These are phyloP conservation scores for Abortiporus biennis DNA, from an alignment of 1,284 basidiomycete genomes.

Conservation along the genomic window DNA sequence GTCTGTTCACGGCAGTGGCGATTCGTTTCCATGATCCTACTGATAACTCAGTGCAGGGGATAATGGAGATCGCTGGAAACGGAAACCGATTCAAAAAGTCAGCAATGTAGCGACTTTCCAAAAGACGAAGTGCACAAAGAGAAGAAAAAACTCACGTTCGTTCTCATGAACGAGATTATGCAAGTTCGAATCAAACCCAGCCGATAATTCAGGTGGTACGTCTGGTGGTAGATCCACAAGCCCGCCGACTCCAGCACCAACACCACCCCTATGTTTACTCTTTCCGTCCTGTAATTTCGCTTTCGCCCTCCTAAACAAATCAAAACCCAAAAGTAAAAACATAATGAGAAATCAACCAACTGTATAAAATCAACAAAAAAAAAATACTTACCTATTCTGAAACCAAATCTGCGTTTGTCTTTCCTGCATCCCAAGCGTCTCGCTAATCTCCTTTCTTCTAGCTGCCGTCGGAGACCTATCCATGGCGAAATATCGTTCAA, in stretches of 20 bases:
- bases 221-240: constrained; percentile 34
- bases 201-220: constrained; percentile 44
- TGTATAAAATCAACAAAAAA: constrained; percentile 1
- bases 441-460: constrained; percentile 66
- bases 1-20: constrained; percentile 42
- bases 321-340: background rate
- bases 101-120: background rate
- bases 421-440: constrained; percentile 74
- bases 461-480: constrained; percentile 69
- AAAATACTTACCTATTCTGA: constrained; percentile 61
- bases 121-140: constrained; percentile 11
- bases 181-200: constrained; percentile 52
- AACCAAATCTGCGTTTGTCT: constrained; percentile 86
- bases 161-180: constrained; percentile 66
- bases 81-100: constrained; percentile 2
- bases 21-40: constrained; percentile 76
- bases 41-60: constrained; percentile 67
- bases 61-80: constrained; percentile 57
- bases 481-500: constrained; percentile 62
- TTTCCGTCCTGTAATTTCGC: constrained; percentile 66
- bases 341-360: background rate
- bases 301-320: constrained; percentile 61
- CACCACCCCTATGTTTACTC: constrained; percentile 33
- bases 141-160: constrained; percentile 44
- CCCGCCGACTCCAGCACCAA: no score